Evolutionary conservation across 176 grass and related monocot species (phyloP).

Genomic region (Tillandsia fasciculata): DNA sequence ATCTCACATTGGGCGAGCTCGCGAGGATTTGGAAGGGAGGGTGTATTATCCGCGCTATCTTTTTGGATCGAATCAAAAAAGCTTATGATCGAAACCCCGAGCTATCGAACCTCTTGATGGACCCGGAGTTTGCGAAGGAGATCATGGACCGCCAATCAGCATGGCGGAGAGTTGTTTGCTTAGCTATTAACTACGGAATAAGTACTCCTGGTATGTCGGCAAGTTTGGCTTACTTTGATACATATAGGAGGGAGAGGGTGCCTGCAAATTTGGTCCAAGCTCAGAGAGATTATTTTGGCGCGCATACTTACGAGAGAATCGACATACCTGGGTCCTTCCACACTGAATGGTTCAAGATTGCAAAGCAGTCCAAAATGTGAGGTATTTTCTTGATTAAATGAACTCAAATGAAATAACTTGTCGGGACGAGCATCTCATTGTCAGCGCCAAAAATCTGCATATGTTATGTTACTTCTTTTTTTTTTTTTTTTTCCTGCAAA

Average conservation of each 20-base stretch:
- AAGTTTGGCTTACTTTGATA: conserved; percentile 70
- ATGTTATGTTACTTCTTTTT: too few species aligned
- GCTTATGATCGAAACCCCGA: conserved; percentile 55
- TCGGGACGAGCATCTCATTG: too few species aligned
- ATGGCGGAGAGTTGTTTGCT: conserved; percentile 56
- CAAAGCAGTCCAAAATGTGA: conserved; percentile 48
- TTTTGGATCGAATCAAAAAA: conserved; percentile 77
- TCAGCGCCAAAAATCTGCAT: too few species aligned
- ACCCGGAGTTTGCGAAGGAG: conserved; percentile 68
- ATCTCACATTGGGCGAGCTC: conserved; percentile 64
- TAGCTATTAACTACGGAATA: conserved; percentile 62
- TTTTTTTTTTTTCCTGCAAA: too few species aligned
- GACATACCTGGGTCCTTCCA: conserved; percentile 64
- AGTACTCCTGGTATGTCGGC: conserved; percentile 67
- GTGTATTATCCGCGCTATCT: conserved; percentile 79
- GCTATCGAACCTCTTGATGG: conserved; percentile 64
- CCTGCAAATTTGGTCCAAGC: conserved; percentile 74
- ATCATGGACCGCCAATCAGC: conserved; percentile 67
- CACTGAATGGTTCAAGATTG: conserved; percentile 78
- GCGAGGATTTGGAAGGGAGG: conserved; percentile 88
- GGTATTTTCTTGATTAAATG: neutral
- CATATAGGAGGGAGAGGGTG: conserved; percentile 57
- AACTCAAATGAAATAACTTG: neutral
- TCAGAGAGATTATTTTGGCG: conserved; percentile 72
- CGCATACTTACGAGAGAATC: conserved; percentile 75